phyloP scores from a whole-genome alignment of 1,139 yeast genomes.

The Scheffersomyces segobiensis region DNA sequence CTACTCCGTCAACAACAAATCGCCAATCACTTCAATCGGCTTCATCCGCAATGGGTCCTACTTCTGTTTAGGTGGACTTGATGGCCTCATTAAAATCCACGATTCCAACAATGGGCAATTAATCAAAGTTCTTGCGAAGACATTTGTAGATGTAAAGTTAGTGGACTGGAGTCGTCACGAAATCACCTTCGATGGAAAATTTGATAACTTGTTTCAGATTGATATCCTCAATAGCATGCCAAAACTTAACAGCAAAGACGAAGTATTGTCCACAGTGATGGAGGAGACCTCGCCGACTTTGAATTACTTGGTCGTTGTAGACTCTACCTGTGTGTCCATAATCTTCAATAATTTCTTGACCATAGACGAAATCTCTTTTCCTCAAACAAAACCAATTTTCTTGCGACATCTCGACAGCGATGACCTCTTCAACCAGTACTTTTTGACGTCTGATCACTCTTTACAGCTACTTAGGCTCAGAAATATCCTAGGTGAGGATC shows the following conservation, averaged over 20 bases:
- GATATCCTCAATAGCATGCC: slow-evolving; percentile 32
- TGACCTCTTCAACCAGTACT: slow-evolving; percentile 32
- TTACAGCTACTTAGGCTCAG: neutral
- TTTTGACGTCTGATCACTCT: slow-evolving; percentile 17
- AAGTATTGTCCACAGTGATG: slow-evolving; percentile 4
- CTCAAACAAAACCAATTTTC: slow-evolving; percentile 10
- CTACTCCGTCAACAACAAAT: slow-evolving; percentile 45
- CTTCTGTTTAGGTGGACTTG: slow-evolving; percentile 48
- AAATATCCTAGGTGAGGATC: neutral
- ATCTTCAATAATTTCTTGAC: slow-evolving; percentile 36
- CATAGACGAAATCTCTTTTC: slow-evolving; percentile 20
- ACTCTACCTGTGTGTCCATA: slow-evolving; percentile 21
- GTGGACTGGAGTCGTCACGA: slow-evolving; percentile 24
- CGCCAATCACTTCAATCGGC: slow-evolving; percentile 33
- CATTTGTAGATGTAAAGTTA: slow-evolving; percentile 20
- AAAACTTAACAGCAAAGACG: slow-evolving; percentile 13
- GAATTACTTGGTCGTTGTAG: slow-evolving; percentile 29
- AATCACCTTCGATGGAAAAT: slow-evolving; percentile 4
- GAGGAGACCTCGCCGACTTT: slow-evolving; percentile 11
- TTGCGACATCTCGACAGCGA: slow-evolving; percentile 18
- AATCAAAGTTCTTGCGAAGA: slow-evolving; percentile 22
- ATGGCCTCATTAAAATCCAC: slow-evolving; percentile 45
- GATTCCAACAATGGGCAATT: slow-evolving; percentile 51
- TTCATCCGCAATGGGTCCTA: slow-evolving; percentile 40
- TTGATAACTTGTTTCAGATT: slow-evolving; percentile 22